Evolutionary conservation across 176 grass and related monocot genomes (phyloP).

Genomic region (Eleusine indica): DNA sequence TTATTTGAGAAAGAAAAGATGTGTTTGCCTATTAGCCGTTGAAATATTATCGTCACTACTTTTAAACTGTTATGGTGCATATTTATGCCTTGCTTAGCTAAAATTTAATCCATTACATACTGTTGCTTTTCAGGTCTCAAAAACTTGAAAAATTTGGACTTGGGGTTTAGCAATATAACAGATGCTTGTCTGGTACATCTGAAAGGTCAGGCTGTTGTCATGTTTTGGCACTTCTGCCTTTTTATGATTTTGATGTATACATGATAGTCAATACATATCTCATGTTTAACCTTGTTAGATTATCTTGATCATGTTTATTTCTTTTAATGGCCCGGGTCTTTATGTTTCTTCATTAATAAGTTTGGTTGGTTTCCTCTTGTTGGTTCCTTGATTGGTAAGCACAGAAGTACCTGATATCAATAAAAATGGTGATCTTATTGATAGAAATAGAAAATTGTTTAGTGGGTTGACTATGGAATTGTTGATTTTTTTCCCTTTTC

Average conservation of each 20-base stretch:
- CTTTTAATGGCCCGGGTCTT: not conserved
- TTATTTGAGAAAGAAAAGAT: not conserved
- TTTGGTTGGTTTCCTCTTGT: not conserved
- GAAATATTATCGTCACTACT: not conserved
- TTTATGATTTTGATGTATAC: constrained; percentile 12
- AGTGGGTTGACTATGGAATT: not conserved
- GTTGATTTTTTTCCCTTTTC: not conserved
- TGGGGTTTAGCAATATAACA: constrained; percentile 87
- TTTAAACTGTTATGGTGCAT: not conserved
- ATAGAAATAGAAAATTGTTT: not conserved
- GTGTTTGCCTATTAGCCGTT: not conserved
- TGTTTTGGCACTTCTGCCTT: not conserved
- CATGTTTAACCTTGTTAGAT: constrained; percentile 17
- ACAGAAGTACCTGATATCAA: not conserved
- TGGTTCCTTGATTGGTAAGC: not conserved
- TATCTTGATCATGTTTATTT: not conserved
- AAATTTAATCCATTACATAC: constrained; percentile 7
- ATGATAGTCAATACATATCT: not conserved
- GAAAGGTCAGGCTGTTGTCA: constrained; percentile 50
- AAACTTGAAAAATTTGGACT: constrained; percentile 67
- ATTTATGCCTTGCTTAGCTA: not conserved
- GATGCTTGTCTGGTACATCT: constrained; percentile 84
- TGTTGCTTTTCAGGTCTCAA: constrained; percentile 51
- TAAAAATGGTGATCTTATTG: not conserved
- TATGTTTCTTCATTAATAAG: constrained; percentile 8